A percentile compares a stretch with the other conserved stretches of the same genome.
phyloP scores from a whole-genome alignment of 768 basidiomycete species.

The Paxillus ammoniavirescens region DNA sequence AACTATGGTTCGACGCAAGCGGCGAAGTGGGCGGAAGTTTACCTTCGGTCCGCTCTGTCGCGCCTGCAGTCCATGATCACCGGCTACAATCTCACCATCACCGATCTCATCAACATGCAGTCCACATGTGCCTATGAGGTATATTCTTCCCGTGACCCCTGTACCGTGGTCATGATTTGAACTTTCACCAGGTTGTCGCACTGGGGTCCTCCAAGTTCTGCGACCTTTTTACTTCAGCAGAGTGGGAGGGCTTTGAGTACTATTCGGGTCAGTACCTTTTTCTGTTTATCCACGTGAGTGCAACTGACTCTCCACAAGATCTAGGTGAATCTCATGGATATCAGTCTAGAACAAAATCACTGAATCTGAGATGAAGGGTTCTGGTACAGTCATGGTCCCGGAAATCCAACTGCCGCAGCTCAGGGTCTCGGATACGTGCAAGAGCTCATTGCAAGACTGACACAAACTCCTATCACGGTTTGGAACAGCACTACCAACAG shows the following conservation, averaged over 20 bases:
- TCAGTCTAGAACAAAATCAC: slow-evolving; percentile 11
- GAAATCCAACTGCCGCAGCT: slow-evolving; percentile 40
- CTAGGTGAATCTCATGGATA: slow-evolving; percentile 1
- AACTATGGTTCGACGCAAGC: slow-evolving; percentile 22
- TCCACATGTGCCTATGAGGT: slow-evolving; percentile 40
- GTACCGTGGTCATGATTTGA: background rate
- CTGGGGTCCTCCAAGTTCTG: slow-evolving; percentile 52
- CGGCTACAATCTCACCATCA: slow-evolving; percentile 30
- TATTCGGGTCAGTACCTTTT: slow-evolving; percentile 24
- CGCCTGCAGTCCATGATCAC: slow-evolving; percentile 33
- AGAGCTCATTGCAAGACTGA: slow-evolving; percentile 43
- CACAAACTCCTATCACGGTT: slow-evolving; percentile 34
- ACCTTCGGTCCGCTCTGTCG: slow-evolving; percentile 35
- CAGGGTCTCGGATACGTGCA: slow-evolving; percentile 42
- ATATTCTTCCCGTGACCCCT: background rate
- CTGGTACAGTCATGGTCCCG: slow-evolving; percentile 42
- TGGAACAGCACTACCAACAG: slow-evolving; percentile 47
- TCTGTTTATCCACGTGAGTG: background rate
- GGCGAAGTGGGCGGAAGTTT: slow-evolving; percentile 38
- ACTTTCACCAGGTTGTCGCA: slow-evolving; percentile 39
- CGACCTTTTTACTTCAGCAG: slow-evolving; percentile 47
- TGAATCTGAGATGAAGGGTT: slow-evolving; percentile 2
- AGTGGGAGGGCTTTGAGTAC: slow-evolving; percentile 53
- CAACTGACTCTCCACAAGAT: background rate
- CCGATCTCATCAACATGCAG: slow-evolving; percentile 36